A percentile compares a stretch with the other conserved stretches of the same genome.
Conservation (phyloP, 192 early-diverging fungal species). For the Coemansia sp. region DNA sequence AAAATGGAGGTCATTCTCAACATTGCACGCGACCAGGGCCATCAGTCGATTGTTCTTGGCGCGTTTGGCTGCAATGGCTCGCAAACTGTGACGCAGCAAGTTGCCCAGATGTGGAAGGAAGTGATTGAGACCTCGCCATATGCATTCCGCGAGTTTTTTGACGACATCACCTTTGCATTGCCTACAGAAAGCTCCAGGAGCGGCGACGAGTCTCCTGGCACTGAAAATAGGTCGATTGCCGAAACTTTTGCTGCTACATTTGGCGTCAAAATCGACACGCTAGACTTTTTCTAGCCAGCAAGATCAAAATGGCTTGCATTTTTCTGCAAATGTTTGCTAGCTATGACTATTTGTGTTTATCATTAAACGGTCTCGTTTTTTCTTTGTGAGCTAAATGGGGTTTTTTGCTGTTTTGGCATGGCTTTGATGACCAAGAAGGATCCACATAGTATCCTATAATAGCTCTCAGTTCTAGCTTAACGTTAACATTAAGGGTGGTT, state of each 20-base stretch:
- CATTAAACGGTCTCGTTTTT: background rate
- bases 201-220: slow-evolving; percentile 38
- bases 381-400: background rate
- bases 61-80: slow-evolving; percentile 53
- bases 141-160: slow-evolving; percentile 55
- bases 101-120: slow-evolving; percentile 55
- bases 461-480: too few species aligned
- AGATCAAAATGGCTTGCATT: too few species aligned
- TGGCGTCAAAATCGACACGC: slow-evolving; percentile 43
- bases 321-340: background rate
- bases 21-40: slow-evolving; percentile 54
- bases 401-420: background rate
- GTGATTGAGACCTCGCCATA: slow-evolving; percentile 51
- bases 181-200: slow-evolving; percentile 15
- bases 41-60: slow-evolving; percentile 48
- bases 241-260: slow-evolving; percentile 43
- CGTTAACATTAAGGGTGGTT: too few species aligned
- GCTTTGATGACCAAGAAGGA: too few species aligned
- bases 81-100: slow-evolving; percentile 30
- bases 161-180: slow-evolving; percentile 51
- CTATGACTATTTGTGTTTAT: too few species aligned
- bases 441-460: too few species aligned
- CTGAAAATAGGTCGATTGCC: slow-evolving; percentile 23
- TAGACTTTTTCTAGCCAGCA: slow-evolving; percentile 47
- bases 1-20: slow-evolving; percentile 55